A percentile compares a stretch with the other conserved stretches of the same genome.
phyloP scores from a whole-genome alignment of 1,139 yeast species.

The Yamadazyma aaseri region DNA sequence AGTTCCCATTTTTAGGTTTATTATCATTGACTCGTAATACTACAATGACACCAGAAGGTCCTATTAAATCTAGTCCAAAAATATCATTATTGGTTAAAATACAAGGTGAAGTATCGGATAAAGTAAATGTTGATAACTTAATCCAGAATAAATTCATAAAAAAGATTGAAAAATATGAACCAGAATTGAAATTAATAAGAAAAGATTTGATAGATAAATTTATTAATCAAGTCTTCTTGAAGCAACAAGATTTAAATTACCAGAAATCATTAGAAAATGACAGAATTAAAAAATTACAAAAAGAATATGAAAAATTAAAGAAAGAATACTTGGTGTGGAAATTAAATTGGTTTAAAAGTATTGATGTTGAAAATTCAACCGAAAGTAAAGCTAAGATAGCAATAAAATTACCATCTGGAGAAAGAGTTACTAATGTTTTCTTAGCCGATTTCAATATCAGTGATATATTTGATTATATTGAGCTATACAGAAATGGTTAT shows the following conservation, averaged over 20 bases:
- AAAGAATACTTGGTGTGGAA: slow-evolving; percentile 44
- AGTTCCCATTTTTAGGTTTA: slow-evolving; percentile 78
- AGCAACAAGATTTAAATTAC: slow-evolving; percentile 79
- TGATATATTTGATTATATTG: slow-evolving; percentile 62
- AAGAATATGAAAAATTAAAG: slow-evolving; percentile 21
- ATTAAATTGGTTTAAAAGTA: slow-evolving; percentile 41
- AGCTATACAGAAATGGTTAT: slow-evolving; percentile 32
- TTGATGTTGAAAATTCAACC: slow-evolving; percentile 32
- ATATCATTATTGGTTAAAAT: slow-evolving; percentile 63
- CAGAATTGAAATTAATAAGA: slow-evolving; percentile 57
- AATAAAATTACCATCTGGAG: slow-evolving; percentile 54
- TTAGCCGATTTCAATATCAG: slow-evolving; percentile 45
- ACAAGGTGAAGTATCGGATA: slow-evolving; percentile 56
- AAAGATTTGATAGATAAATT: slow-evolving; percentile 62
- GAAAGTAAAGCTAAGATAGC: slow-evolving; percentile 49
- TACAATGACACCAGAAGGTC: slow-evolving; percentile 61
- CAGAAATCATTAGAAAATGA: slow-evolving; percentile 65
- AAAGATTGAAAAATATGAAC: slow-evolving; percentile 56
- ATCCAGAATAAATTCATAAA: slow-evolving; percentile 41
- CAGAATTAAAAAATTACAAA: slow-evolving; percentile 33
- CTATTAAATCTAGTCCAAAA: slow-evolving; percentile 49
- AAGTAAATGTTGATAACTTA: slow-evolving; percentile 17
- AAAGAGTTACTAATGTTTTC: slow-evolving; percentile 48
- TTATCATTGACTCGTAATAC: slow-evolving; percentile 56
- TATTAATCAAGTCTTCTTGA: slow-evolving; percentile 57